Evolutionary conservation across 768 basidiomycete species (phyloP).

Genomic region (Russula olivacea): DNA sequence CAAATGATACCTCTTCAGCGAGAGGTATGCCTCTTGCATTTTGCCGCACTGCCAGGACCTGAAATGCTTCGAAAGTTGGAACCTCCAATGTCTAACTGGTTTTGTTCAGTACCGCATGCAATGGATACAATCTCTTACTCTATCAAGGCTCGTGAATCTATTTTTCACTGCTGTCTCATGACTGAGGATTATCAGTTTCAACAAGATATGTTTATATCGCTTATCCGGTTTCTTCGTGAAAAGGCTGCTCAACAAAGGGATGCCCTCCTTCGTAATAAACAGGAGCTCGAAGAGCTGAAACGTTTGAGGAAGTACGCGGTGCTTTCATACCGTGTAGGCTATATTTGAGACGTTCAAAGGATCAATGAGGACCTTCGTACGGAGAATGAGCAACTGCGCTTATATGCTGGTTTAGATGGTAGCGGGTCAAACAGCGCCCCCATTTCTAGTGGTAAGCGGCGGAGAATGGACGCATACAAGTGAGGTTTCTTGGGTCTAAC

Average conservation of each 20-base stretch:
- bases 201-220: constrained; percentile 64
- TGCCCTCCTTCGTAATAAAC: constrained; percentile 48
- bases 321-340: constrained; percentile 3
- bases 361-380: constrained; percentile 42
- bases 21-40: constrained; percentile 44
- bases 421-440: constrained; percentile 34
- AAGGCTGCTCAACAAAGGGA: constrained; percentile 52
- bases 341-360: constrained; percentile 34
- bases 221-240: constrained; percentile 57
- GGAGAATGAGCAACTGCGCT: constrained; percentile 48
- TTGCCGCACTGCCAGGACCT: neutral
- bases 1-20: constrained; percentile 68
- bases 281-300: constrained; percentile 42
- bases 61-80: constrained; percentile 50
- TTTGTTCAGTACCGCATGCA: constrained; percentile 53
- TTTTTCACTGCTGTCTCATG: neutral
- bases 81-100: constrained; percentile 78
- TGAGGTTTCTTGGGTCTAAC: constrained; percentile 29
- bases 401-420: constrained; percentile 30
- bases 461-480: constrained; percentile 43
- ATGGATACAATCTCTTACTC: constrained; percentile 63
- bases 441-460: constrained; percentile 64
- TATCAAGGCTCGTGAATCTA: constrained; percentile 45
- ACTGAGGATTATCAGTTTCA: constrained; percentile 55
- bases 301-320: constrained; percentile 45